Percentiles rank a stretch among this genome's conserved stretches.
phyloP scores from a whole-genome alignment of 2,329 filamentous ascomycete species.

The Colletotrichum spinosum region DNA sequence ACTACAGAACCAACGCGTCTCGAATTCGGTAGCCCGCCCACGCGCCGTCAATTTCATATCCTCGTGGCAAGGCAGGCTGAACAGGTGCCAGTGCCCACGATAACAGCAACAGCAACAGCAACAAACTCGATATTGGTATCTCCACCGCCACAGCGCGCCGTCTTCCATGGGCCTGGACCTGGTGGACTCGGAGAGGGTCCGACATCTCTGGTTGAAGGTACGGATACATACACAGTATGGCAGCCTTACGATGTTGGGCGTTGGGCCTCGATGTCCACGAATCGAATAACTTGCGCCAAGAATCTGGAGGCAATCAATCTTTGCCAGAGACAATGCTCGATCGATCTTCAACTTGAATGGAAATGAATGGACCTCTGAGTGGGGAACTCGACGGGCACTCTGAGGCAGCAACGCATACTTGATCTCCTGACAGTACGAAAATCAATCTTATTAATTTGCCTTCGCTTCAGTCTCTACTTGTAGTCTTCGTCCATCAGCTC shows the following conservation, averaged over 20 bases:
- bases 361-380: conserved; percentile 19
- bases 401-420: conserved; percentile 7
- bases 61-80: no score
- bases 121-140: no score
- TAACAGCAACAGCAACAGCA: no score
- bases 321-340: conserved; percentile 4
- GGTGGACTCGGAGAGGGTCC: conserved; percentile 3
- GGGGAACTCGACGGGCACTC: conserved; percentile 3
- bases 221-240: no score
- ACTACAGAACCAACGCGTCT: no score
- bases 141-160: no score
- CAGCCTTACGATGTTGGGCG: background rate
- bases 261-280: background rate
- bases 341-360: conserved; percentile 13
- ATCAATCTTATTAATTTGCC: background rate
- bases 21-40: no score
- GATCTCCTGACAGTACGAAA: conserved; percentile 4
- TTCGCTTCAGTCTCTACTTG: conserved; percentile 2
- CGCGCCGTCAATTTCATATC: no score
- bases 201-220: background rate
- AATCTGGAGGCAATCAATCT: conserved; percentile 7
- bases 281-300: conserved; percentile 5
- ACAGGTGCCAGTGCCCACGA: no score
- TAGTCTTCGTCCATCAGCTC: background rate
- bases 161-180: background rate